Conservation (phyloP, 768 basidiomycete genomes). For the Mycena venus region DNA sequence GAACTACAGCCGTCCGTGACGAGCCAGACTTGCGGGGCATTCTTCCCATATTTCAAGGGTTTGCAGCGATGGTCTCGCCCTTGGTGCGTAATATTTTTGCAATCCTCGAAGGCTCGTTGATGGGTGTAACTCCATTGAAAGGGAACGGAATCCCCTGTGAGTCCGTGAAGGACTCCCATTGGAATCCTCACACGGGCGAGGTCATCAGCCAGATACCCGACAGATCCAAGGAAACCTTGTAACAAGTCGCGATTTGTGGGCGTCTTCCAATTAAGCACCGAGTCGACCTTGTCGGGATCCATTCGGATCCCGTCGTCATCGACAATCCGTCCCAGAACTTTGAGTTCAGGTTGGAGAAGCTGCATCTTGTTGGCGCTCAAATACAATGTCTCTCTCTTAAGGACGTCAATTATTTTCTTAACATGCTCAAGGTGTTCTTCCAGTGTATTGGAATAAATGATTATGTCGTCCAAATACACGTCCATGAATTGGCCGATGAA, state of each 20-base stretch:
- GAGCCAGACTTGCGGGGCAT: background rate
- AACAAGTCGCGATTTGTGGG: too few species aligned
- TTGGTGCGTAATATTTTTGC: constrained; percentile 42
- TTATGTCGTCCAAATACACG: background rate
- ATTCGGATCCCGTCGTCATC: too few species aligned
- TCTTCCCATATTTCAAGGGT: constrained; percentile 33
- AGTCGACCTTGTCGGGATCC: too few species aligned
- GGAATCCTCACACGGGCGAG: too few species aligned
- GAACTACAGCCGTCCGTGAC: background rate
- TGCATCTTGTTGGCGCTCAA: background rate
- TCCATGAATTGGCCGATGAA: too few species aligned
- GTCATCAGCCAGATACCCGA: too few species aligned
- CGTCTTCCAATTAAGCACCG: too few species aligned
- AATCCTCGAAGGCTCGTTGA: constrained; percentile 36
- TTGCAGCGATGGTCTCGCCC: constrained; percentile 36
- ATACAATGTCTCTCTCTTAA: background rate
- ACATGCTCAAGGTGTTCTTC: background rate
- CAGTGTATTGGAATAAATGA: background rate
- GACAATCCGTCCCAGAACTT: background rate
- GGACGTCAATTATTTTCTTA: background rate
- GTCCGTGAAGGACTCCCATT: too few species aligned
- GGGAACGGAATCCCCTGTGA: too few species aligned
- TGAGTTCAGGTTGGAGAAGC: background rate
- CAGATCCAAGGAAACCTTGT: too few species aligned
- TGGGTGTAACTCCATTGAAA: too few species aligned